Base-by-base conservation (phyloP, 2,329 filamentous ascomycete genomes). In the Huntiella moniliformis region DNA sequence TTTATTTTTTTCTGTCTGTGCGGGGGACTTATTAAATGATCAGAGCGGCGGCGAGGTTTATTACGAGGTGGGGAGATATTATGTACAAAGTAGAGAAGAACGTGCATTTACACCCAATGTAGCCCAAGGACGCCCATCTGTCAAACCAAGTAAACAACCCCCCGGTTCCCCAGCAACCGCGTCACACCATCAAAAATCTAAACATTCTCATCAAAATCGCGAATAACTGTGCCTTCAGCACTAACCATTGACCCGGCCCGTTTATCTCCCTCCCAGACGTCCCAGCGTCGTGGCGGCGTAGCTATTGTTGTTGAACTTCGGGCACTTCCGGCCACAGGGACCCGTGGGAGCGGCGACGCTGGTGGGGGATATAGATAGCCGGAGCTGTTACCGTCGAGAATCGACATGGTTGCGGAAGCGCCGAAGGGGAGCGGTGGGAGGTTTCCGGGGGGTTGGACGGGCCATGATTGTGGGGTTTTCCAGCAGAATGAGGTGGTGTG, bases 401-500 rank as follows among this genome's bases (percentile, higher is more conserved):
- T 44, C 7, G 42, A 43, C 4, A 46, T 42, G 28, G 32, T 46
- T 12, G 47, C 44, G 3, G 38, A 43, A 3, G 47, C 38, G 4
- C 47, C 47, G 11, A 49, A 28, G 18, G 47, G 44, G 11, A 49
- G 31, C 12, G 38, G 39, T 15, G 34, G 12, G 12, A 16, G 34
- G 38, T 41, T 41, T 11, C 18, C 28, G 38, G 38, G 38, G 11
- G 17, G 4, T 4, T 3, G 16, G 16, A 28, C 10, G 11, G 39
- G 7, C 12, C 17, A 22, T 2, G 12, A 13, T 18, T 41, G 18
- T n/a, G 18, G 32, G 10, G 17, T 4, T 15, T 31, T 41, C 70
- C 70, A 74, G 57, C 70, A 74, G 52, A 73, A 63, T 3, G 67
- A 71, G 13, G 66, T 59, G 54, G 70, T 65, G 51, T 73, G 70